A percentile compares a stretch with the other conserved stretches of the same genome.
Evolutionary conservation across 2,329 filamentous ascomycete genomes (phyloP).

Genomic region (Neophaeococcomyces aloes): DNA sequence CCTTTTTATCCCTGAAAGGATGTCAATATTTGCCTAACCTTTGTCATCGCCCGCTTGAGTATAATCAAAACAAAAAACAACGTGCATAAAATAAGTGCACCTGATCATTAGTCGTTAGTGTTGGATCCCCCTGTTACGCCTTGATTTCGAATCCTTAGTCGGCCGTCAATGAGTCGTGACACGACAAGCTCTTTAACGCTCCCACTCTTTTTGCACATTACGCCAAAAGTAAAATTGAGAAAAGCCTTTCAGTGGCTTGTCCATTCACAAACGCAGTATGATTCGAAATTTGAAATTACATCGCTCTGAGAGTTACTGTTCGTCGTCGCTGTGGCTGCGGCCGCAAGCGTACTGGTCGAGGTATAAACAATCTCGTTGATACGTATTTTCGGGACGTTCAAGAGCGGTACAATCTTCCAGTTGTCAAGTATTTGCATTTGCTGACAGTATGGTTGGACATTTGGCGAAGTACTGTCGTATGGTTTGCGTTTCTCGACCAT

Average conservation of each 20-base stretch:
- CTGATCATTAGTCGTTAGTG: too few species aligned
- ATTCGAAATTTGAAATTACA: constrained; percentile 10
- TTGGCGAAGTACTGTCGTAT: constrained; percentile 26
- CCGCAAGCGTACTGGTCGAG: background rate
- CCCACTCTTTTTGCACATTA: too few species aligned
- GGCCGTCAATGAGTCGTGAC: too few species aligned
- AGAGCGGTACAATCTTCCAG: constrained; percentile 32
- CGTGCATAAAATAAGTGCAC: too few species aligned
- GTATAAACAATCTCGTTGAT: constrained; percentile 17
- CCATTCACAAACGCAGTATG: constrained; percentile 22
- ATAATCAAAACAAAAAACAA: too few species aligned
- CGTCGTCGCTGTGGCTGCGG: background rate
- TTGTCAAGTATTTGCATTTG: constrained; percentile 51
- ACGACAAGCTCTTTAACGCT: too few species aligned
- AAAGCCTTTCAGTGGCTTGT: constrained; percentile 11
- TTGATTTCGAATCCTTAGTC: too few species aligned
- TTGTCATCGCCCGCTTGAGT: too few species aligned
- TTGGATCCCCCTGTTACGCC: too few species aligned
- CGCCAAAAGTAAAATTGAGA: too few species aligned
- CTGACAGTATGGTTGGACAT: constrained; percentile 46
- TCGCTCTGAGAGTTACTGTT: background rate
- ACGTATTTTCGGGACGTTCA: constrained; percentile 14
- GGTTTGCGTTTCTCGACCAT: constrained; percentile 53
- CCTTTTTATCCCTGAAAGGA: too few species aligned
- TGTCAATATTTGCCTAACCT: constrained; percentile 14